Evolutionary conservation across 495 filamentous ascomycete genomes (phyloP).

Genomic region (Podospora sp.): DNA sequence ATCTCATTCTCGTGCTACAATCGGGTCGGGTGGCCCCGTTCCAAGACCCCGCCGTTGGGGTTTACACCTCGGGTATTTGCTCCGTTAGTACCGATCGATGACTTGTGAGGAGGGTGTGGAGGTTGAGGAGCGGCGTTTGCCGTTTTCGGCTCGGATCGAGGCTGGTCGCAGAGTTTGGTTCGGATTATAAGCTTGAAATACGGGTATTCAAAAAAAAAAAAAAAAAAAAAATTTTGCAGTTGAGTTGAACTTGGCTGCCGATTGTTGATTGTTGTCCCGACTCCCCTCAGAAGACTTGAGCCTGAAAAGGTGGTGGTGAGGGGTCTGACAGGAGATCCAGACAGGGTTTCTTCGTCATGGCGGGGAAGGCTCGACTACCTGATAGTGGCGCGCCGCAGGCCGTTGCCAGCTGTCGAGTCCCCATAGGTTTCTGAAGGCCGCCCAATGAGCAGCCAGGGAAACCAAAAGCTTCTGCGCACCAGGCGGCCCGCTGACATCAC

Average conservation of each 20-base stretch:
- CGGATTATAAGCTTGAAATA: too few species aligned
- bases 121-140: too few species aligned
- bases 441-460: neutral
- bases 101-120: too few species aligned
- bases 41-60: neutral
- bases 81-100: neutral
- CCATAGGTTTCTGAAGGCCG: neutral
- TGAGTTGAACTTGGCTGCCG: too few species aligned
- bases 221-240: too few species aligned
- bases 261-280: too few species aligned
- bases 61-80: neutral
- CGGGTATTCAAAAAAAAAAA: too few species aligned
- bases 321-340: neutral
- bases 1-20: neutral
- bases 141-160: too few species aligned
- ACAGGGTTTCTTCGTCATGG: neutral
- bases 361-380: neutral
- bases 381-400: neutral
- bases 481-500: conserved; percentile 1
- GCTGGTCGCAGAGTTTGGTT: too few species aligned
- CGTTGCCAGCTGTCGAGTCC: neutral
- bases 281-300: too few species aligned
- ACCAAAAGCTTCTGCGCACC: neutral
- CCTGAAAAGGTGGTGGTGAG: too few species aligned
- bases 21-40: neutral